Percentiles rank a stretch among this genome's conserved stretches.
phyloP scores from a whole-genome alignment of 495 filamentous ascomycete genomes.

The Talaromyces borbonicus region DNA sequence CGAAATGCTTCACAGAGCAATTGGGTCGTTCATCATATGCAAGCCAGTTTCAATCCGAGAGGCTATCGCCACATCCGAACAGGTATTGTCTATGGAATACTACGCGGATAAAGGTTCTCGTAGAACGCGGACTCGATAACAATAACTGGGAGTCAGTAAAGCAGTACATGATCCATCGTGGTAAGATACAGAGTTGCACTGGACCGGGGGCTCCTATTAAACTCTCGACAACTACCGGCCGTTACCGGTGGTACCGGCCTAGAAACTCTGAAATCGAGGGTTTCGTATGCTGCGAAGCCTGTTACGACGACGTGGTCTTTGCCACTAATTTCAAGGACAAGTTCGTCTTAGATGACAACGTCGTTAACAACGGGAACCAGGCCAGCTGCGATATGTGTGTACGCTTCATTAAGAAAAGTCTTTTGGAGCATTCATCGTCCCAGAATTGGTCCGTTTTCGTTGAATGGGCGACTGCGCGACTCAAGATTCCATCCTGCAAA shows the following conservation, averaged over 20 bases:
- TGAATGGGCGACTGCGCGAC: not conserved
- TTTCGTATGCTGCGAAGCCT: conserved; percentile 25
- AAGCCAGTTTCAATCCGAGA: not conserved
- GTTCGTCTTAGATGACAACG: not conserved
- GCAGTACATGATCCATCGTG: conserved; percentile 11
- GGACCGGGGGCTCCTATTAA: conserved; percentile 3
- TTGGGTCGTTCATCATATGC: conserved; percentile 12
- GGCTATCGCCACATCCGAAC: not conserved
- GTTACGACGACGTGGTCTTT: conserved; percentile 25
- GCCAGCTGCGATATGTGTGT: conserved; percentile 5
- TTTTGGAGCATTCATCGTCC: not conserved
- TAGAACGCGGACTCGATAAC: not conserved
- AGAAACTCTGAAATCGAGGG: conserved; percentile 17
- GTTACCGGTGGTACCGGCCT: conserved; percentile 7
- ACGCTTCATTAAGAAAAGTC: not conserved
- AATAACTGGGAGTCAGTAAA: conserved; percentile 7
- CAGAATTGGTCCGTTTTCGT: conserved; percentile 5
- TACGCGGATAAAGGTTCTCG: conserved; percentile 2
- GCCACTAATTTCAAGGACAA: conserved; percentile 15
- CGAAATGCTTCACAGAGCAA: conserved; percentile 17
- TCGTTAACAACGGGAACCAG: not conserved
- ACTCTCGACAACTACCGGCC: conserved; percentile 10
- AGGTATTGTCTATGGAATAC: conserved; percentile 11
- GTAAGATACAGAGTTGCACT: conserved; percentile 13
- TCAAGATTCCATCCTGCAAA: conserved; percentile 4